A percentile compares a stretch with the other conserved stretches of the same genome.
Conservation (phyloP, 495 filamentous ascomycete genomes). For the Chlorociboria aeruginascens region DNA sequence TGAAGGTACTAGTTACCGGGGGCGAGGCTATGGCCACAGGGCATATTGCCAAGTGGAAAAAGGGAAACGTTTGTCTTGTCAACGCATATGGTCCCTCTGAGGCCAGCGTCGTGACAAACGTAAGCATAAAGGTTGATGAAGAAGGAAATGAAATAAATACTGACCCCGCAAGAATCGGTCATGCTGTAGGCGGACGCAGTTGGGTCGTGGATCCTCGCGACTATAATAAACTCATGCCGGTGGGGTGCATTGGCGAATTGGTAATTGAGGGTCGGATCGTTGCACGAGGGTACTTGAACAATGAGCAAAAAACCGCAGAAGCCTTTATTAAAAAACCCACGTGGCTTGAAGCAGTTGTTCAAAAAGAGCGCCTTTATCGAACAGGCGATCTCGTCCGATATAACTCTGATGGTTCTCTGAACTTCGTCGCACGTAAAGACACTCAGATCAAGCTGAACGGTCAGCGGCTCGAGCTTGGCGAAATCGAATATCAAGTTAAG, state of each 20-base stretch:
- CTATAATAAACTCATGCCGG: slow-evolving; percentile 37
- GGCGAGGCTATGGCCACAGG: slow-evolving; percentile 29
- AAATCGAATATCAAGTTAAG: slow-evolving; percentile 30
- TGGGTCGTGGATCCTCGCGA: slow-evolving; percentile 50
- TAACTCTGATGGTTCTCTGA: slow-evolving; percentile 29
- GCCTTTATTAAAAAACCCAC: slow-evolving; percentile 21
- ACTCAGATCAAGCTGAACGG: slow-evolving; percentile 21
- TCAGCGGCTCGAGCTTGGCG: slow-evolving; percentile 20
- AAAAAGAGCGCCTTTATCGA: slow-evolving; percentile 41
- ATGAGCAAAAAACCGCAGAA: slow-evolving; percentile 3
- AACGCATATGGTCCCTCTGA: slow-evolving; percentile 49
- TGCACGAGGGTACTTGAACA: slow-evolving; percentile 35
- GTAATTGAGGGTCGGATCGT: slow-evolving; percentile 47
- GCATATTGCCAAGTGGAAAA: slow-evolving; percentile 41
- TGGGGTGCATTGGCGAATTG: slow-evolving; percentile 50
- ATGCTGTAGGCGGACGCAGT: not conserved
- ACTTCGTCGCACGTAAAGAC: slow-evolving; percentile 20
- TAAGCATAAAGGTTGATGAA: slow-evolving; percentile 28
- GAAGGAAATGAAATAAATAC: slow-evolving; percentile 26
- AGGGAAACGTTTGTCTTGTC: slow-evolving; percentile 34
- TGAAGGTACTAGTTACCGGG: slow-evolving; percentile 34
- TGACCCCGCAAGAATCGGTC: not conserved
- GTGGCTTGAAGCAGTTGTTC: not conserved
- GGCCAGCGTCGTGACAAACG: slow-evolving; percentile 5
- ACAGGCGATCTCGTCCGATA: slow-evolving; percentile 16